Evolutionary conservation across 2,329 filamentous ascomycete genomes (phyloP), one percentile per base, ranked within the genome.

Genomic region (Verticillium albo-atrum): DNA sequence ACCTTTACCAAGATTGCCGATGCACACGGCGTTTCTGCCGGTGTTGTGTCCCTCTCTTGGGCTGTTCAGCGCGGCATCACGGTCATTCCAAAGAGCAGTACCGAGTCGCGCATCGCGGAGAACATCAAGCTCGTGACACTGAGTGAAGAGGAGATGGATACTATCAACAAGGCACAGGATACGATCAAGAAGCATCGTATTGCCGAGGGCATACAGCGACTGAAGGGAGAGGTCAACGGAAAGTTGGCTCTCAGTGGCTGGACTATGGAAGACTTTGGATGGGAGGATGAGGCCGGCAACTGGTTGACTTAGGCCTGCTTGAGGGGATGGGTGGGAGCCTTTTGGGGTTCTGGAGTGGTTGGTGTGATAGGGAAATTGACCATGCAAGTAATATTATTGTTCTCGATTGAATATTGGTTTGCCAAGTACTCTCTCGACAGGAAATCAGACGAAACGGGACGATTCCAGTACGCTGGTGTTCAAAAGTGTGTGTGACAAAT

Each of bases 201-300:
- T 17, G 63, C 65, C 6, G 61, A 68, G 37, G 28, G 57, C 20
- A 65, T 66, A n/a, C 53, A 56, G n/a, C 35, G 35, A 3, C 55
- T 63, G 35, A 52, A 59, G 34, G 50, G 63, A 6, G 61, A 65
- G 56, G 62, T 68, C 17, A 62, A 68, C 53, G 68, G 67, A 10
- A 64, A 65, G 52, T 23, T 52, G 27, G 65, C 66, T 20, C 58
- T 67, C 12, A 51, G 61, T 42, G 64, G 64, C 2, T 70, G 68
- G 68, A 65, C 64, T 3, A 62, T 58, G 27, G 61, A 55, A 12
- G 68, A 70, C 10, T 62, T 69, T 56, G 68, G 68, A 3, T 70
- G 67, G 64, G 68, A 70, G 57, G 65, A 70, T 47, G 67, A 67
- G 52, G 20, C 68, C 15, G 68, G 68, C 20, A 66, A 70, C 30